phyloP scores from a whole-genome alignment of 176 grass and related monocot genomes.

The Triticum timopheevii region DNA sequence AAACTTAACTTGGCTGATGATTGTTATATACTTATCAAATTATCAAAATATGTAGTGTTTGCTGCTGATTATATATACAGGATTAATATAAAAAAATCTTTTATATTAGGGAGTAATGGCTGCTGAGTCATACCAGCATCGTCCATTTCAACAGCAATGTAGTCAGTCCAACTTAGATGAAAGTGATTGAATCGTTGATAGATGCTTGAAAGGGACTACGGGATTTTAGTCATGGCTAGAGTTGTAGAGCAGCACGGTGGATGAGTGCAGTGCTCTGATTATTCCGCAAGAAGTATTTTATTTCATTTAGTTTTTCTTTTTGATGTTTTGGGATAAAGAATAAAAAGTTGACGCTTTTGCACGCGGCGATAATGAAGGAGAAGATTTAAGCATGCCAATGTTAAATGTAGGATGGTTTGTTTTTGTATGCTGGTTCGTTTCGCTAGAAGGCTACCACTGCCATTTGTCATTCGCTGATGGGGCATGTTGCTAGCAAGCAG shows the following conservation, averaged over 20 bases:
- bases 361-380: background rate
- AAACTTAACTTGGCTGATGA: background rate
- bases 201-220: background rate
- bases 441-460: background rate
- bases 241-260: background rate
- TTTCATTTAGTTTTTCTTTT: background rate
- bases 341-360: background rate
- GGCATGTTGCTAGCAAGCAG: background rate
- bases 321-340: background rate
- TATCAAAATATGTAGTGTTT: background rate
- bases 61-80: background rate
- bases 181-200: background rate
- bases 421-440: background rate
- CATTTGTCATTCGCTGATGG: background rate
- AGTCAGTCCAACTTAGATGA: background rate
- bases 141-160: background rate
- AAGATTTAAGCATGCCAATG: slow-evolving; percentile 6
- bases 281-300: background rate
- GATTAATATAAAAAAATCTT: background rate
- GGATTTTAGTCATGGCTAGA: background rate
- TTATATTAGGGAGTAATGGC: background rate
- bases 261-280: background rate
- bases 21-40: background rate
- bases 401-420: background rate
- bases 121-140: slow-evolving; percentile 3